These are phyloP conservation scores for Neophaeococcomyces aloes DNA, from an alignment of 2,329 filamentous ascomycete species.

Conservation along the genomic window DNA sequence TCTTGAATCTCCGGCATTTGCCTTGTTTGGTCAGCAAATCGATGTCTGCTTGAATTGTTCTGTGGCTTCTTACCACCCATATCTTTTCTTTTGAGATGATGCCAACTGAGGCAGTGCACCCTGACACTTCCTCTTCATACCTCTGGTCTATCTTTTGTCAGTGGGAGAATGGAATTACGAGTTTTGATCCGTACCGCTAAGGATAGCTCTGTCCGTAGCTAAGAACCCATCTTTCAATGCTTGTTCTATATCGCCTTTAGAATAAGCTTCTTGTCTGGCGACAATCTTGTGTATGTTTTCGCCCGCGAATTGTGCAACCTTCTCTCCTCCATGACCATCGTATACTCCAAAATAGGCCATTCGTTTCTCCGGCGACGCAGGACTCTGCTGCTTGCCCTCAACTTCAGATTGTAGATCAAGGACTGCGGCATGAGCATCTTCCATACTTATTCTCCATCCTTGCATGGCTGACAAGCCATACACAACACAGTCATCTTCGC, in stretches of 20 bases:
- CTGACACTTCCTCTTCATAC: constrained; percentile 96
- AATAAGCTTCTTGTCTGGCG: constrained; percentile 87
- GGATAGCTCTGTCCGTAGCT: constrained; percentile 87
- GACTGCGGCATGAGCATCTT: constrained; percentile 83
- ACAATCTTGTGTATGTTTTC: constrained; percentile 91
- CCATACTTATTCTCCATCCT: constrained; percentile 99
- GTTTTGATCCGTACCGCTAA: constrained; percentile 58
- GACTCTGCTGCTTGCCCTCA: constrained; percentile 41
- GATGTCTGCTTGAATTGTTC: constrained; percentile 5
- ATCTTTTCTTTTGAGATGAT: constrained; percentile 86
- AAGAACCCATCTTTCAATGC: constrained; percentile 95
- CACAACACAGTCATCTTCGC: constrained; percentile 83
- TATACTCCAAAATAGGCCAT: constrained; percentile 97
- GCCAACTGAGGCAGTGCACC: constrained; percentile 88
- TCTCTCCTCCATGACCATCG: constrained; percentile 93
- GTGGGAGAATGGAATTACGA: constrained; percentile 7
- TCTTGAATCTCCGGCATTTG: constrained; percentile 92
- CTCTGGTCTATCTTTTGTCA: constrained; percentile 60
- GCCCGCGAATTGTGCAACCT: constrained; percentile 86
- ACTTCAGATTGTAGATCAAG: constrained; percentile 68
- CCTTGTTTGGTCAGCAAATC: constrained; percentile 45
- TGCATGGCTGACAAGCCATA: constrained; percentile 98
- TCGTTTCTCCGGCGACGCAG: constrained; percentile 57
- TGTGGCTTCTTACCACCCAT: constrained; percentile 64
- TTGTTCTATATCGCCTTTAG: constrained; percentile 83